Conservation (phyloP, 2,329 filamentous ascomycete genomes). For the Zalaria sp. region DNA sequence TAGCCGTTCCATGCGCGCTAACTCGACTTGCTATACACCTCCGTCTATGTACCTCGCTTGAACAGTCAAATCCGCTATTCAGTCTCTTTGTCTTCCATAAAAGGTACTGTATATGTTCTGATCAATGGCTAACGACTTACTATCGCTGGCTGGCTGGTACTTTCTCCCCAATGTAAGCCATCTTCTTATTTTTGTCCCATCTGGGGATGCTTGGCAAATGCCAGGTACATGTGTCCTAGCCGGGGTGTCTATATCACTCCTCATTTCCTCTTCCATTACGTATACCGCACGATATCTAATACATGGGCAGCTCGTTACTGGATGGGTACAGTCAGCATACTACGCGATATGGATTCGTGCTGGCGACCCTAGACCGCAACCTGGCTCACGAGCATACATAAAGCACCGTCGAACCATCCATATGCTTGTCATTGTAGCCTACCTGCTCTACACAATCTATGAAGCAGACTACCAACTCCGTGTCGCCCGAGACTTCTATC, state of each 20-base stretch:
- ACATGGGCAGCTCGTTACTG: constrained; percentile 54
- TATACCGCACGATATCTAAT: too few species aligned
- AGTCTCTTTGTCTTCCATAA: too few species aligned
- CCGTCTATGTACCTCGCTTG: too few species aligned
- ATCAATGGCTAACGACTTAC: constrained; percentile 26
- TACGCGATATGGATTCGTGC: constrained; percentile 83
- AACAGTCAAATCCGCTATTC: too few species aligned
- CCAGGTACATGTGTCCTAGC: too few species aligned
- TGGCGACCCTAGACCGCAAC: constrained; percentile 61
- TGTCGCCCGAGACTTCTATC: constrained; percentile 61
- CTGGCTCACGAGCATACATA: constrained; percentile 53
- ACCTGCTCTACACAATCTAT: constrained; percentile 84
- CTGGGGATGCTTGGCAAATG: too few species aligned
- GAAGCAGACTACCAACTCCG: constrained; percentile 76
- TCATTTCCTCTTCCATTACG: too few species aligned
- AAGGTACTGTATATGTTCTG: too few species aligned
- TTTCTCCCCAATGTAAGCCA: constrained; percentile 44
- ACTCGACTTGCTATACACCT: too few species aligned
- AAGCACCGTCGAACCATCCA: constrained; percentile 71
- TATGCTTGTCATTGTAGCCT: constrained; percentile 65
- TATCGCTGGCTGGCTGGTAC: constrained; percentile 47
- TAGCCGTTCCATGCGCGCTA: too few species aligned
- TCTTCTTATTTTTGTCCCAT: neutral
- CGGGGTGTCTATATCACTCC: too few species aligned
- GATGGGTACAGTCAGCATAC: constrained; percentile 65